Conservation (phyloP, 768 basidiomycete genomes). For the Wakefieldia striispora region DNA sequence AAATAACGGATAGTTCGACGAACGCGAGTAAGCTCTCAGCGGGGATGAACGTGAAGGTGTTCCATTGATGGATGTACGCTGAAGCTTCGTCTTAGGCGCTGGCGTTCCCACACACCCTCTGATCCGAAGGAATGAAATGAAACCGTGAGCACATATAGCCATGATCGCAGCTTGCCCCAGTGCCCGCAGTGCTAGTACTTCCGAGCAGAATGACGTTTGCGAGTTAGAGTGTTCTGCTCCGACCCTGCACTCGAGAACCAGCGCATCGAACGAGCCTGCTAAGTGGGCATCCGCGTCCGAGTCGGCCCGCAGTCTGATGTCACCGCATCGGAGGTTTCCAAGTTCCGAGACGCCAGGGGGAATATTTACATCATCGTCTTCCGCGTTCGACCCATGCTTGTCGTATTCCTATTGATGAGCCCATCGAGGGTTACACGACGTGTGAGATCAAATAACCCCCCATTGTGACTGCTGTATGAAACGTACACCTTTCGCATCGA, state of each 20-base stretch:
- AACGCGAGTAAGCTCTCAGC: not conserved
- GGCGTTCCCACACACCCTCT: constrained; percentile 1
- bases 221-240: no score
- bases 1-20: constrained; percentile 20
- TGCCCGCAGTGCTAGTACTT: no score
- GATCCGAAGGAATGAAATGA: not conserved
- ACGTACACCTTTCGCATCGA: no score
- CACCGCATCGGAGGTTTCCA: not conserved
- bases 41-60: not conserved
- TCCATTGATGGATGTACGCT: not conserved
- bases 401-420: no score
- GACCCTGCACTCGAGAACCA: no score
- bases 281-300: no score
- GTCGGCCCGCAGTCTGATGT: no score
- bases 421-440: no score
- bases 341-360: not conserved
- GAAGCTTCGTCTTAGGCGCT: not conserved
- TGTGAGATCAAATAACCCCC: no score
- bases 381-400: not conserved
- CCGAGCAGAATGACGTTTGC: no score
- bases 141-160: not conserved
- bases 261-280: no score
- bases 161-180: not conserved
- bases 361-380: not conserved
- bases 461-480: no score